A percentile compares a stretch with the other conserved stretches of the same genome.
Conservation (phyloP, 1,284 basidiomycete species). For the Fomes fomentarius region DNA sequence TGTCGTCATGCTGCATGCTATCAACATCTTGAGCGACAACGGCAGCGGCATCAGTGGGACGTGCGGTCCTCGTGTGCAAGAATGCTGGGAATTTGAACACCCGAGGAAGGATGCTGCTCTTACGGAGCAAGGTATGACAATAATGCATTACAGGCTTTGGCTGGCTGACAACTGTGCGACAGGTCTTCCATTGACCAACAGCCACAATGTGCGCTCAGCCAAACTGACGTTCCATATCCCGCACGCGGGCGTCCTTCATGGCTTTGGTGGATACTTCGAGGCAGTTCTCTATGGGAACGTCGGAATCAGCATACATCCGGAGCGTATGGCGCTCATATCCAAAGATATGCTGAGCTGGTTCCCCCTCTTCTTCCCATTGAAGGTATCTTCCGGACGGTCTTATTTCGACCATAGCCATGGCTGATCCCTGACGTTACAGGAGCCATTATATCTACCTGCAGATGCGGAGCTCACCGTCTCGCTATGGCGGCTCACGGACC, state of each 20-base stretch:
- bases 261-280: constrained; percentile 98
- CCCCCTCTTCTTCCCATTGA: constrained; percentile 95
- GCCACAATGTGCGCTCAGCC: constrained; percentile 84
- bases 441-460: constrained; percentile 92
- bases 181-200: constrained; percentile 87
- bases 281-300: constrained; percentile 90
- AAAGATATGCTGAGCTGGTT: constrained; percentile 99
- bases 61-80: constrained; percentile 86
- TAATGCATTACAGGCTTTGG: neutral
- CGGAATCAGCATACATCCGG: constrained; percentile 93
- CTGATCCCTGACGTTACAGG: constrained; percentile 47
- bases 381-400: constrained; percentile 46
- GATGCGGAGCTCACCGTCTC: constrained; percentile 92
- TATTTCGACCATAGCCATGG: neutral
- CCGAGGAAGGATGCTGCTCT: constrained; percentile 80
- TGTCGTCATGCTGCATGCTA: constrained; percentile 96
- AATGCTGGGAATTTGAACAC: constrained; percentile 98
- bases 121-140: constrained; percentile 62
- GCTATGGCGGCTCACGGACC: constrained; percentile 92
- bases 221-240: constrained; percentile 91
- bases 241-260: constrained; percentile 93
- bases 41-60: constrained; percentile 59
- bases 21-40: constrained; percentile 84
- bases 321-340: constrained; percentile 80
- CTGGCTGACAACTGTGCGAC: neutral